Base-by-base conservation (phyloP, 768 basidiomycete species). In the Boletus rubroflammeus region DNA sequence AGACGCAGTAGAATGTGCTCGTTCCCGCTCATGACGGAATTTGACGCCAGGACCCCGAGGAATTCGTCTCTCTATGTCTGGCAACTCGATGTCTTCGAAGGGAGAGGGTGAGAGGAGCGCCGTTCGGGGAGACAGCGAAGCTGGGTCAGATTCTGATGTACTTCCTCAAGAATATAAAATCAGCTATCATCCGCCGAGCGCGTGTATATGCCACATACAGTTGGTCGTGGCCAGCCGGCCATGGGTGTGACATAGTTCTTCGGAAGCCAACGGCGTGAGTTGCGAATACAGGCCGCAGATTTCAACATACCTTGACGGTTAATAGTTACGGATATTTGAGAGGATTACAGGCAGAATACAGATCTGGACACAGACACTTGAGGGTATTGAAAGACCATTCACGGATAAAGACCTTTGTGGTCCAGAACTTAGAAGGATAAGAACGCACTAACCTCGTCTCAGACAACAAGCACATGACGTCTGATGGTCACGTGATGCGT, bases 21-120 rank as follows among this genome's bases (percentile, higher is more conserved):
- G 62, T 45, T 75, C 72, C 21, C 75, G 64, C 35, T 71, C 68
- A 14, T 63, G 70, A 13, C 72, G 64, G 52, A 67, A 75, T 32
- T 67, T 66, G 25, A 60, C 29, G 23, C 67, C 61, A 1, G 74
- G 74, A 0, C 72, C 74, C 21, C 71, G 64, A 3, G 58, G 42
- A 5, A 54, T 9, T 8, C 56, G 66, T 15, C 43, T 19, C 4
- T 52, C 36, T 7, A 34, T n/a, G 17, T 57, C 50, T 2, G 31
- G 11, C 0, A 57, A 39, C 11, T 6, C 51, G 43, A 26, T 38
- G 31, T 58, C 54, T 0, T 60, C 66, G 13, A 58, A 64, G 19
- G 62, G 57, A 3, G 48, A 29, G 8, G 69, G 65, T 2, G 68
- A 72, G 29, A 70, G 67, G 9, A 70, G 65, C 2, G 42, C 53